Conservation (phyloP, 306 rosid genomes). For the Cucurbita pepo region DNA sequence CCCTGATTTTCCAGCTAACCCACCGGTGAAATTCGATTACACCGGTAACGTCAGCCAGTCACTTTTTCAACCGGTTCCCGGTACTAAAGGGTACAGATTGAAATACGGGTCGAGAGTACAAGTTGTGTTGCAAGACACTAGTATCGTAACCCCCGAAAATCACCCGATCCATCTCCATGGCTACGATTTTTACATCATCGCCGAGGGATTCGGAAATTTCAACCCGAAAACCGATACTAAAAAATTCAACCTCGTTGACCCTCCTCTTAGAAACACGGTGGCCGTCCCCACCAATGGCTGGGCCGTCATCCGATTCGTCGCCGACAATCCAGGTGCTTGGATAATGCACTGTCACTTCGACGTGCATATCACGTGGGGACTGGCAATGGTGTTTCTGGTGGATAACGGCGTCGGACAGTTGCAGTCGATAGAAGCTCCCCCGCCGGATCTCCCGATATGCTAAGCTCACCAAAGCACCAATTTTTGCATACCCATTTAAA, state of each 20-base stretch:
- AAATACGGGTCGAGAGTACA: slow-evolving; percentile 68
- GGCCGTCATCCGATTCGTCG: slow-evolving; percentile 87
- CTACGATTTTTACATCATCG: slow-evolving; percentile 69
- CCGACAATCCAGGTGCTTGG: slow-evolving; percentile 98
- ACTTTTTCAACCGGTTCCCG: slow-evolving; percentile 52
- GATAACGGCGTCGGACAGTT: slow-evolving; percentile 62
- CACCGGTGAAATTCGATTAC: slow-evolving; percentile 47
- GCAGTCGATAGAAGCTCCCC: slow-evolving; percentile 62
- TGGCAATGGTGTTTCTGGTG: slow-evolving; percentile 79
- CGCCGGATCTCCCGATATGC: slow-evolving; percentile 58
- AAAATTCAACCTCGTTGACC: slow-evolving; percentile 80
- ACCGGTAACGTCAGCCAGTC: slow-evolving; percentile 81
- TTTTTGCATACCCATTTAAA: neutral
- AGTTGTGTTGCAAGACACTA: slow-evolving; percentile 72
- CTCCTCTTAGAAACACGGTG: slow-evolving; percentile 74
- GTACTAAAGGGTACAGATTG: slow-evolving; percentile 47
- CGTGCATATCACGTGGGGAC: slow-evolving; percentile 82
- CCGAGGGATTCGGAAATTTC: slow-evolving; percentile 83
- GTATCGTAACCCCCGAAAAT: slow-evolving; percentile 60
- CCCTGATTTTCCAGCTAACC: slow-evolving; percentile 61
- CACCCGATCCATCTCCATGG: slow-evolving; percentile 94
- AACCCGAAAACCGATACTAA: slow-evolving; percentile 36
- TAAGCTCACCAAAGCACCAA: slow-evolving; percentile 3
- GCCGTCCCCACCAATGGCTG: slow-evolving; percentile 78
- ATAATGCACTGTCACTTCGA: slow-evolving; percentile 92